Base-by-base conservation (phyloP, 164 flowering plant genomes). In the Paratinospora sagittata region DNA sequence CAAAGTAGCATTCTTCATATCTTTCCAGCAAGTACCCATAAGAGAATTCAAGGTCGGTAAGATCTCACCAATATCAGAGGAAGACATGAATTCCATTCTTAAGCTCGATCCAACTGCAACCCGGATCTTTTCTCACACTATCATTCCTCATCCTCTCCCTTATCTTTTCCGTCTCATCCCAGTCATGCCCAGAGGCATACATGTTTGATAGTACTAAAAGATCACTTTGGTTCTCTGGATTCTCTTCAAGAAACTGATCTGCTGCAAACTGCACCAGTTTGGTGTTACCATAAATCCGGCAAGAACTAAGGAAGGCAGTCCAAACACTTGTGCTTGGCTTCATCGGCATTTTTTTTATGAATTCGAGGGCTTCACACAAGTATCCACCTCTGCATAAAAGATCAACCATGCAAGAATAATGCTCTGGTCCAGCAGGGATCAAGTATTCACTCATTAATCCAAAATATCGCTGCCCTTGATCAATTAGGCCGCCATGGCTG, bases 371-470 rank as follows among this genome's bases (percentile, higher is more conserved):
- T n/a, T n/a, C n/a, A n/a, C n/a, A n/a, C 57, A 78, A 61, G 65
- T 34, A 21, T 14, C 74, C 75, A 9, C 73, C 36, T 13, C 80
- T 68, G 39, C 81, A 68, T 57, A 78, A 70, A 64, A 78, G 78
- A 71, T 78, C 81, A 55, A 72, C 81, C 75, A 74, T 78, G 68
- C 78, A 78, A 7, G 70, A 65, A 36, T 74, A 64, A 52, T 78
- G 80, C 73, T 74, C 77, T 37, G 67, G 75, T 64, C 27, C 49
- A 64, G 68, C 47, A 41, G 68, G 11, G 27, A 75, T 26, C 23
- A n/a, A 52, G 34, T 65, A 30, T 4, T 70, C 30, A 17, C 65
- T 57, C 80, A 77, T 77, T 8, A 61, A 3, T 21, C 33, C 65
- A 49, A 74, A 77, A 63, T 71, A 77, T 66, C 37, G 63, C 65